Evolutionary conservation across 768 basidiomycete species (phyloP).

Genomic region (Chlorophyllum brunneum): DNA sequence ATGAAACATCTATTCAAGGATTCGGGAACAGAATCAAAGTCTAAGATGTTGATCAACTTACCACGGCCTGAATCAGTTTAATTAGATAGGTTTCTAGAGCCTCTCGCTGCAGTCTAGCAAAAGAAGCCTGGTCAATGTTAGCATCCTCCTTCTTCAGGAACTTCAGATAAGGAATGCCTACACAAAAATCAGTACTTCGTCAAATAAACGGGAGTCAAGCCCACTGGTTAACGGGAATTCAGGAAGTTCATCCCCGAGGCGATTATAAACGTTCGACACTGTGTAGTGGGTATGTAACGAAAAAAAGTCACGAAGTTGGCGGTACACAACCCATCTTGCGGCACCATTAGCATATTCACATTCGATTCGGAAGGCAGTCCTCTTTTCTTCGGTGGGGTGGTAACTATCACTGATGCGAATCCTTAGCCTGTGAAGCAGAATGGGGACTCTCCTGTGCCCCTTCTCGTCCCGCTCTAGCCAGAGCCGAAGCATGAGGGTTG

Average conservation of each 20-base stretch:
- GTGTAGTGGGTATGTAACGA: slow-evolving; percentile 88
- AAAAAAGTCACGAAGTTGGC: slow-evolving; percentile 88
- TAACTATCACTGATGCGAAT: slow-evolving; percentile 85
- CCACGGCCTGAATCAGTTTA: slow-evolving; percentile 83
- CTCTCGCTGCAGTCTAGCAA: slow-evolving; percentile 78
- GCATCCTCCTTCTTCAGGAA: slow-evolving; percentile 67
- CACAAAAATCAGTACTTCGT: slow-evolving; percentile 7
- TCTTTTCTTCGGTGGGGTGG: slow-evolving; percentile 71
- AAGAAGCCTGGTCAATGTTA: slow-evolving; percentile 63
- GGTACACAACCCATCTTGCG: slow-evolving; percentile 91
- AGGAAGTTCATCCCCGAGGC: slow-evolving; percentile 73
- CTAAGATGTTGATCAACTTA: slow-evolving; percentile 34
- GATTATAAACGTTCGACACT: slow-evolving; percentile 76
- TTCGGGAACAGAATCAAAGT: background rate
- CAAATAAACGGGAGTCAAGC: slow-evolving; percentile 14
- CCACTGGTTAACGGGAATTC: slow-evolving; percentile 86
- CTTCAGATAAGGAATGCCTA: slow-evolving; percentile 85
- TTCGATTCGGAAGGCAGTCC: slow-evolving; percentile 86
- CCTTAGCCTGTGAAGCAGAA: slow-evolving; percentile 74
- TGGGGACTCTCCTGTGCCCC: slow-evolving; percentile 73
- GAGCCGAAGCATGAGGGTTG: slow-evolving; percentile 71
- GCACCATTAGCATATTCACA: slow-evolving; percentile 96
- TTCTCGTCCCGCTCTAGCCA: slow-evolving; percentile 90
- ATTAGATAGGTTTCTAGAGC: slow-evolving; percentile 86
- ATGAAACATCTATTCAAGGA: slow-evolving; percentile 78